Evolutionary conservation across 1,284 basidiomycete species (phyloP), one percentile per base, ranked within the genome.

Genomic region (Ceratobasidium sp.): DNA sequence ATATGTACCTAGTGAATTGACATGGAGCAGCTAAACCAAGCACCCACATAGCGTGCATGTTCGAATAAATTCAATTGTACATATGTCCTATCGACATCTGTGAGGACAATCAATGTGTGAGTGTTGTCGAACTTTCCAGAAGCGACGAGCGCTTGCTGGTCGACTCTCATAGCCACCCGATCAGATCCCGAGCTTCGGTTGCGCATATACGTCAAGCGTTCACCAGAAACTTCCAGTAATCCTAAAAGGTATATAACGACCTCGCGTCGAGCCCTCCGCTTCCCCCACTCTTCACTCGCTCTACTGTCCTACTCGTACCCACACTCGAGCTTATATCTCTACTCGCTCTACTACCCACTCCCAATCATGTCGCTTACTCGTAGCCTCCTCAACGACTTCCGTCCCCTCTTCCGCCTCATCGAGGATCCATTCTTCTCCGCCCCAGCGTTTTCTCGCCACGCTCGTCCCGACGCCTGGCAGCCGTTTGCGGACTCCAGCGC

Each of bases 381-480:
- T 73, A 83, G 85, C 71, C 81, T 92, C 74, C 77, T 91, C 72
- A 85, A 85, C 74, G 90, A 92, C 77, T 83, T 91, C 75, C 84
- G 88, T 64, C 89, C 89, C 47, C 77, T 92, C 72, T 89, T 92
- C 80, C 87, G 87, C 68, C 80, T 90, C 80, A 81, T 88, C 54
- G 86, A 88, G 47, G 88, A 90, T 73, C 88, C 88, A 8, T 76
- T 89, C 5, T 78, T 79, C 1, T 81, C 82, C 27, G 69, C 80
- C 12, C 79, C 83, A 17, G 71, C 80, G 29, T 65, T 22, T 62
- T 35, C 32, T 31, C 65, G 25, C 40, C 32, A 35, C 45, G 49
- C 52, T 47, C 52, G 34, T 43, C 31, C 67, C 49, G 57, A 52
- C 54, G 54, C 43, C 29, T 53, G 25, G 64, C 68, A 35, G 70